Evolutionary conservation across 2,329 filamentous ascomycete species (phyloP), one percentile per base, ranked within the genome.

Genomic region (Penicillium decumbens): DNA sequence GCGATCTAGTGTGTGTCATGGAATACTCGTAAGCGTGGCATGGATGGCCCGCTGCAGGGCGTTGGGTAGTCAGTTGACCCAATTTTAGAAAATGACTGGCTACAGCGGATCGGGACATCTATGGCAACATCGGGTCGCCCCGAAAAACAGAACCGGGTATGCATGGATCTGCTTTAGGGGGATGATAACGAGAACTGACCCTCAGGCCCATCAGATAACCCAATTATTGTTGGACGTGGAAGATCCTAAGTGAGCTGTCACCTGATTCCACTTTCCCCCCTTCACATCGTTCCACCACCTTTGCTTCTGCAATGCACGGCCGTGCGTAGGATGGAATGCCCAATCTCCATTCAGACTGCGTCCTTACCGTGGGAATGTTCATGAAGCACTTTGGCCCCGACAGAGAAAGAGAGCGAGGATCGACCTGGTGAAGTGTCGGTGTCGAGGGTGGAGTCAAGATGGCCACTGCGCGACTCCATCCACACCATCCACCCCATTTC

Each of bases 381-480:
- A 12, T 45, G 54, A 41, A 41, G 50, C 43, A 43, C n/a, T 38
- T 35, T 43, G 40, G 29, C 39, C 30, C 38, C 9, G 37, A 20
- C 1, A 24, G n/a, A 30, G 15, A 23, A 4, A 9, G 27, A 45
- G 18, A 33, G 30, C 32, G 38, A 39, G 38, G 53, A 53, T 55
- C 55, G 47, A 30, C 53, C 41, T 46, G 35, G 35, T 57, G 48
- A 61, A 61, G 41, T 59, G 57, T 61, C 59, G 58, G 58, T 61
- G 58, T 61, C 58, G 53, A 54, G 40, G 55, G 57, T 60, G 59
- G 57, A 54, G 55, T 51, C 51, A 24, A 41, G 20, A 51, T 55
- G 40, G 30, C 51, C 43, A 53, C 47, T 23, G 30, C 38, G 35
- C 45, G 15, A 53, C 51, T 49, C 47, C 53, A 49, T 50, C 32